A percentile compares a stretch with the other conserved stretches of the same genome.
Conservation (phyloP, 2,329 filamentous ascomycete species). For the Phyllosticta paracitricarpa region DNA sequence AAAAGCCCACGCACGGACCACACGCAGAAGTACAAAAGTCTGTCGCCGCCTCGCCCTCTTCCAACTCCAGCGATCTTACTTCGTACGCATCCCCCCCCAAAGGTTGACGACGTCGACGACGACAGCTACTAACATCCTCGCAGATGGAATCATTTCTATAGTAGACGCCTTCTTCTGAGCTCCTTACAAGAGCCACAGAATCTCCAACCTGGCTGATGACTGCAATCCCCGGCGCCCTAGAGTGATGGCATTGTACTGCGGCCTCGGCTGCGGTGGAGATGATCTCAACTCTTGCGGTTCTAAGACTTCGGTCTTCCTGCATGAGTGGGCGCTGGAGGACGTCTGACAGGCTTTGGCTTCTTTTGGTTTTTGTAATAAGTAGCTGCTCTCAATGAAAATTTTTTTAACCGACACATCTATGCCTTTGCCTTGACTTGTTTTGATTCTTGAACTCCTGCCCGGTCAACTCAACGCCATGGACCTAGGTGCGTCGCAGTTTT, state of each 20-base stretch:
- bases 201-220: constrained; percentile 87
- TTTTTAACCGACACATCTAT: background rate
- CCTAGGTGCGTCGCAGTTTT: too few species aligned
- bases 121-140: background rate
- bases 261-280: constrained; percentile 85
- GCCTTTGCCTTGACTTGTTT: background rate
- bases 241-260: constrained; percentile 61
- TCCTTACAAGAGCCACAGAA: constrained; percentile 87
- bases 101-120: too few species aligned
- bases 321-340: constrained; percentile 71
- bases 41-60: too few species aligned
- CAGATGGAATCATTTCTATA: constrained; percentile 91
- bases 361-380: background rate
- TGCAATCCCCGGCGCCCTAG: constrained; percentile 71
- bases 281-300: constrained; percentile 71
- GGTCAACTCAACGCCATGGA: too few species aligned
- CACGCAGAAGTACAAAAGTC: too few species aligned
- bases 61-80: background rate
- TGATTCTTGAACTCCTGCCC: background rate
- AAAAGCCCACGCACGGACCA: too few species aligned
- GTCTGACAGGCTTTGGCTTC: constrained; percentile 64
- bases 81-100: background rate
- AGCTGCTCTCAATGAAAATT: background rate
- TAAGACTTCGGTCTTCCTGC: constrained; percentile 67
- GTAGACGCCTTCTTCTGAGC: constrained; percentile 87